Evolutionary conservation across 306 rosid species (phyloP).

Genomic region (Cucurbita ficifolia): DNA sequence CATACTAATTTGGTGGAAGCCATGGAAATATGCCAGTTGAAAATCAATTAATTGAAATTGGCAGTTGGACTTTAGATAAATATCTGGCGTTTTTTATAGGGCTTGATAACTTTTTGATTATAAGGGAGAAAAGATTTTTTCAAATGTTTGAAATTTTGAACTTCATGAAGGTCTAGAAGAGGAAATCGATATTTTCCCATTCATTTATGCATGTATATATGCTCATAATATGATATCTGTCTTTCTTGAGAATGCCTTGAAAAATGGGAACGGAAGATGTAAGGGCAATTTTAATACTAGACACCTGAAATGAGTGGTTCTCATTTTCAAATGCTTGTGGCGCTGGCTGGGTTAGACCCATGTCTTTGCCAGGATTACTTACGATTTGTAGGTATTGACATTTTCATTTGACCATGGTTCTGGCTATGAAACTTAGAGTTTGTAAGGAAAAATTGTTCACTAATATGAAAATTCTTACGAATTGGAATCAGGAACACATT

Average conservation of each 20-base stretch:
- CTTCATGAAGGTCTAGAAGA: background rate
- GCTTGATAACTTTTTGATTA: background rate
- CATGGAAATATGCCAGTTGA: background rate
- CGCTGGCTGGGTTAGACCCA: background rate
- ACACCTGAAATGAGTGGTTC: background rate
- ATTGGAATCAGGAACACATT: background rate
- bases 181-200: background rate
- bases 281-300: background rate
- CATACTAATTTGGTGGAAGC: background rate
- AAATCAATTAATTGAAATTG: background rate
- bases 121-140: background rate
- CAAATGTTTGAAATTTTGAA: background rate
- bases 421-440: background rate
- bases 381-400: background rate
- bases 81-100: background rate
- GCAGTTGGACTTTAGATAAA: background rate
- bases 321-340: background rate
- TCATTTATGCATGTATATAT: background rate
- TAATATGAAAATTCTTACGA: background rate
- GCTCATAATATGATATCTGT: background rate
- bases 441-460: background rate
- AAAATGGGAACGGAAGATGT: background rate
- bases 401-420: background rate
- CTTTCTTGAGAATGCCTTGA: background rate
- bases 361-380: background rate